Conservation (phyloP, 305 asterid genomes). For the Fraxinus nigra region DNA sequence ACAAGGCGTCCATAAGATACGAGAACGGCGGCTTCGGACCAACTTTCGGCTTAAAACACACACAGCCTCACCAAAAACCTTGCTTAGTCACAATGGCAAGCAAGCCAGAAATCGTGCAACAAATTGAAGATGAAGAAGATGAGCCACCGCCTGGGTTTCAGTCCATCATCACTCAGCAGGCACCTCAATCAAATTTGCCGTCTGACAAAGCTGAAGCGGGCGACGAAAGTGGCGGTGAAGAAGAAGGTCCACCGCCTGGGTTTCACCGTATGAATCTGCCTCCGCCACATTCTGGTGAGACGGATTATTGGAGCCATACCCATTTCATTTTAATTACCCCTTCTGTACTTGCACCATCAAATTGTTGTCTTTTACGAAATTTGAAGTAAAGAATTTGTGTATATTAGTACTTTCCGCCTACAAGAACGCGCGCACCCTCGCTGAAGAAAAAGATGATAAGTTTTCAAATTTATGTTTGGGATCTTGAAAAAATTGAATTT, state of each 20-base stretch:
- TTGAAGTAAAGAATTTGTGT: neutral
- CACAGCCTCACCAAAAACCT: neutral
- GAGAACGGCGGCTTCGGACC: neutral
- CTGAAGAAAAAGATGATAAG: neutral
- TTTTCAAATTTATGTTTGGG: constrained; percentile 6
- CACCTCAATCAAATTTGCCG: neutral
- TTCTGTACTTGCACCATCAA: neutral
- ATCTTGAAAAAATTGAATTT: neutral
- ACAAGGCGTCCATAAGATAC: neutral
- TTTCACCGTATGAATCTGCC: constrained; percentile 44
- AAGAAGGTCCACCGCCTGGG: constrained; percentile 86
- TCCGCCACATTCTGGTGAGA: constrained; percentile 41
- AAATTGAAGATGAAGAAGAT: constrained; percentile 62
- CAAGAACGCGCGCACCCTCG: neutral
- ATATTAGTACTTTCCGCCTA: neutral
- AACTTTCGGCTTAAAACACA: neutral
- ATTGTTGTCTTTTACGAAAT: neutral
- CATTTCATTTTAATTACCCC: neutral
- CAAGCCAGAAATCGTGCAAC: neutral
- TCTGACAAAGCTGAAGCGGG: constrained; percentile 14
- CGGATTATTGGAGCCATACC: neutral
- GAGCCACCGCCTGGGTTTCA: constrained; percentile 94
- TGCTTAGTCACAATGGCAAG: neutral
- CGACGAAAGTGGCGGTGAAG: constrained; percentile 39
- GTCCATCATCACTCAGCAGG: constrained; percentile 33